Evolutionary conservation across 352 stramenopile genomes (phyloP), one percentile per base, ranked within the genome.

Genomic region (Phytophthora parvispora): DNA sequence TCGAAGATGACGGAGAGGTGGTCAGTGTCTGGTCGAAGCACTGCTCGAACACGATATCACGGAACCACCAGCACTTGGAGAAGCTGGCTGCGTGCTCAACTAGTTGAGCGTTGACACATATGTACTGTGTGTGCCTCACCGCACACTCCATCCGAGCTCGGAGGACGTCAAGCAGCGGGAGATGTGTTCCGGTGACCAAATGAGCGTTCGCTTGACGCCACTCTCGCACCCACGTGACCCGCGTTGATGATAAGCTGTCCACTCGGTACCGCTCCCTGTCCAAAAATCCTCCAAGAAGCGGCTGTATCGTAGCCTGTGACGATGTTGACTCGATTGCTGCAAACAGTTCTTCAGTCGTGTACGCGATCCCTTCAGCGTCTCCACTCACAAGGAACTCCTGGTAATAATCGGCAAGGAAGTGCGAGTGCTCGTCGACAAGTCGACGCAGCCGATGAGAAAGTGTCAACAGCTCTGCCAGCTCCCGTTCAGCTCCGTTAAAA

Each of bases 61-160:
- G 36, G 27, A 83, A 84, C 84, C 84, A 90, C 66, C 78, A 88
- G 53, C 70, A 86, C 51, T 83, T 82, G n/a, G 81, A 86, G 16
- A 87, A 67, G 27, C 61, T 76, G 4, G 69, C 60, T 15, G 69
- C 54, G n/a, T 70, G 59, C 16, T 73, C 61, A n/a, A 89, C 32
- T 6, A 90, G 36, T 13, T 60, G 24, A 1, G 59, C 22, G 15
- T 64, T 69, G 2, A 48, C 42, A 13, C 79, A 78, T 8, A 83
- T 72, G 64, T 87, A 92, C 57, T 79, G 69, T 4, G 74, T 74
- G 38, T 92, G 81, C 0, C 61, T 53, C 6, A 75, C 81, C 6
- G 81, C 84, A 13, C 70, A 71, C 57, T 92, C 77, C 59, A 92
- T 78, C 22, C 72, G 67, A 6, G 18, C 22, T 40, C 65, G 62